These are phyloP conservation scores for Clarireedia monteithiana DNA, from an alignment of 2,329 filamentous ascomycete species.

Conservation along the genomic window DNA sequence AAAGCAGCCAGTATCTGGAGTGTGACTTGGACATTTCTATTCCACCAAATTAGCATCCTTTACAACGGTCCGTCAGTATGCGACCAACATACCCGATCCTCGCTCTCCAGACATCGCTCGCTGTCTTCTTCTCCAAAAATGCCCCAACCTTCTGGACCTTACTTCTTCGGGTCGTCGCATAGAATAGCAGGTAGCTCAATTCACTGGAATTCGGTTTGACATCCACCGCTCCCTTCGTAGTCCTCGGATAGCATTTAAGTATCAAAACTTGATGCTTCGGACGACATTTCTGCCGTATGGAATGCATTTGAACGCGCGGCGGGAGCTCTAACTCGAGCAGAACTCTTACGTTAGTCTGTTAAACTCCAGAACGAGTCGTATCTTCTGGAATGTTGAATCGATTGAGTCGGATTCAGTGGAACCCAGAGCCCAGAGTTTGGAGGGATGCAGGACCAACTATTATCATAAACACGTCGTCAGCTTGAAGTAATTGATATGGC, in stretches of 20 bases:
- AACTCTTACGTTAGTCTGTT: background rate
- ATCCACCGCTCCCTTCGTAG: conserved; percentile 82
- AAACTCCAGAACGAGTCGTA: background rate
- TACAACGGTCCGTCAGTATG: background rate
- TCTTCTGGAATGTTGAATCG: background rate
- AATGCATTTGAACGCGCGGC: conserved; percentile 43
- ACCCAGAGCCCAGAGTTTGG: background rate
- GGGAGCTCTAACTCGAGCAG: background rate
- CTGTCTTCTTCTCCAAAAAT: conserved; percentile 91
- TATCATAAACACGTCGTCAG: conserved; percentile 7
- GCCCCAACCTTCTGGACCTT: conserved; percentile 95
- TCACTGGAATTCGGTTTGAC: conserved; percentile 96
- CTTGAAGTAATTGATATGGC: background rate
- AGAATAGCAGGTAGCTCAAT: conserved; percentile 93
- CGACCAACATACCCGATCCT: conserved; percentile 65
- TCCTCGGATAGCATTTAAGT: conserved; percentile 91
- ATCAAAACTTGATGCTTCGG: conserved; percentile 96
- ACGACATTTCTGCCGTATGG: conserved; percentile 61
- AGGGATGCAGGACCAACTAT: background rate
- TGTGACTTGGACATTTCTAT: conserved; percentile 86
- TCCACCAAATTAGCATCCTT: conserved; percentile 15
- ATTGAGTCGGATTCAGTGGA: background rate
- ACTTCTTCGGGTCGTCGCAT: conserved; percentile 85
- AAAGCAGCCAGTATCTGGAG: conserved; percentile 86
- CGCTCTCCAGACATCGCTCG: conserved; percentile 81